Conservation (phyloP, 306 rosid species). For the Purshia tridentata region DNA sequence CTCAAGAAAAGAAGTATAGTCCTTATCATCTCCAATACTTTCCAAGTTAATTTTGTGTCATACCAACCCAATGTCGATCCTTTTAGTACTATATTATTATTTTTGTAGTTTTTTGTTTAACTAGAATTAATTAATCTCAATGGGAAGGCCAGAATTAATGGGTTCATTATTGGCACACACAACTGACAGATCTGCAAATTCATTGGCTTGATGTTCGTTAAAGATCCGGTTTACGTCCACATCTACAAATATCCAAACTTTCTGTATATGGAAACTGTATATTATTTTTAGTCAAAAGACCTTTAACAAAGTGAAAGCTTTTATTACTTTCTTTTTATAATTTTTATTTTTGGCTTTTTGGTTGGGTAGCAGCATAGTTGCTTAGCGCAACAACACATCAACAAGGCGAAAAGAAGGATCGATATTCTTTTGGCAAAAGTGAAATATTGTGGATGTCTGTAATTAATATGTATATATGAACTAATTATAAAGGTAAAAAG, state of each 20-base stretch:
- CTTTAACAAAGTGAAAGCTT: background rate
- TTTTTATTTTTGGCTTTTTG: background rate
- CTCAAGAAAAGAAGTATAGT: background rate
- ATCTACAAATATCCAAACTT: slow-evolving; percentile 10
- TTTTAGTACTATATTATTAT: background rate
- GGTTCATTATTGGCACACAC: slow-evolving; percentile 25
- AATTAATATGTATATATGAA: background rate
- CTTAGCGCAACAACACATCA: slow-evolving; percentile 33
- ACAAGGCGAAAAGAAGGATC: background rate
- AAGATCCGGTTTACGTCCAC: slow-evolving; percentile 29
- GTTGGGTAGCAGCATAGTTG: slow-evolving; percentile 35
- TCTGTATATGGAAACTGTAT: slow-evolving; percentile 14
- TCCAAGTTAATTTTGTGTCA: background rate
- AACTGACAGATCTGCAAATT: slow-evolving; percentile 16
- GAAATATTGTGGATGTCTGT: background rate
- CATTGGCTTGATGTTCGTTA: slow-evolving; percentile 20
- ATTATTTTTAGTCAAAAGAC: background rate
- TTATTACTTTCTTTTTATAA: background rate
- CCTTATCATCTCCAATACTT: background rate
- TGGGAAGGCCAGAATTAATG: slow-evolving; percentile 17
- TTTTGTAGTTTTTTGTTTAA: background rate
- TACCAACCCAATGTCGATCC: too few relatives aligned
- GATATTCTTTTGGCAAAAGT: slow-evolving; percentile 1
- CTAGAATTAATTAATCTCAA: slow-evolving; percentile 2
- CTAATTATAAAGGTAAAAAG: background rate